Evolutionary conservation across 805 yeast species (phyloP).

Genomic region (Tetrapisispora arboricola): DNA sequence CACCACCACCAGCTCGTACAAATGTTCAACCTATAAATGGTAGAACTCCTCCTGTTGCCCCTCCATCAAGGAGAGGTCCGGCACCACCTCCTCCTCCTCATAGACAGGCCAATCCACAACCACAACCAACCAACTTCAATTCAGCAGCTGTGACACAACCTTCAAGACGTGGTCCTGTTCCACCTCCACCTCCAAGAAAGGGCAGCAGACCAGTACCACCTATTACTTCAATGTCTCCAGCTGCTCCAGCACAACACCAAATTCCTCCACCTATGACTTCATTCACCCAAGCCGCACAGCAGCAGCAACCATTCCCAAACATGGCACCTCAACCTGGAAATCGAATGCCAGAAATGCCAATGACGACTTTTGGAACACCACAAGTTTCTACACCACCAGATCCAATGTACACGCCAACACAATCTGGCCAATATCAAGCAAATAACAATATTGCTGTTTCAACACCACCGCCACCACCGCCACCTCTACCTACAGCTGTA

Average conservation of each 20-base stretch:
- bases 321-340: slow-evolving; percentile 1
- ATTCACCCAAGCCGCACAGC: slow-evolving; percentile 1
- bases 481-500: slow-evolving; percentile 1
- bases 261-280: slow-evolving; percentile 5
- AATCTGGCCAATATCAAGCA: too few species aligned
- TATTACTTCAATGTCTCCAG: neutral
- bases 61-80: slow-evolving; percentile 26
- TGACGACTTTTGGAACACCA: slow-evolving; percentile 1
- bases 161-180: slow-evolving; percentile 13
- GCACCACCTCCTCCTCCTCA: slow-evolving; percentile 26
- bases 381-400: slow-evolving; percentile 10
- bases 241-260: slow-evolving; percentile 4
- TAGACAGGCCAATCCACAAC: slow-evolving; percentile 13
- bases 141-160: neutral
- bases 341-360: slow-evolving; percentile 5
- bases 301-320: slow-evolving; percentile 4
- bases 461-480: slow-evolving; percentile 1
- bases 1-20: slow-evolving; percentile 5
- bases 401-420: slow-evolving; percentile 7
- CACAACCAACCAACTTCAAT: neutral
- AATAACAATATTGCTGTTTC: too few species aligned
- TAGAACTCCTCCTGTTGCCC: slow-evolving; percentile 8
- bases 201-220: slow-evolving; percentile 10
- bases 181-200: slow-evolving; percentile 17
- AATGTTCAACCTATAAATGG: slow-evolving; percentile 7